These are phyloP conservation scores for Brettanomyces nanus DNA, from an alignment of 805 yeast species.

Conservation along the genomic window DNA sequence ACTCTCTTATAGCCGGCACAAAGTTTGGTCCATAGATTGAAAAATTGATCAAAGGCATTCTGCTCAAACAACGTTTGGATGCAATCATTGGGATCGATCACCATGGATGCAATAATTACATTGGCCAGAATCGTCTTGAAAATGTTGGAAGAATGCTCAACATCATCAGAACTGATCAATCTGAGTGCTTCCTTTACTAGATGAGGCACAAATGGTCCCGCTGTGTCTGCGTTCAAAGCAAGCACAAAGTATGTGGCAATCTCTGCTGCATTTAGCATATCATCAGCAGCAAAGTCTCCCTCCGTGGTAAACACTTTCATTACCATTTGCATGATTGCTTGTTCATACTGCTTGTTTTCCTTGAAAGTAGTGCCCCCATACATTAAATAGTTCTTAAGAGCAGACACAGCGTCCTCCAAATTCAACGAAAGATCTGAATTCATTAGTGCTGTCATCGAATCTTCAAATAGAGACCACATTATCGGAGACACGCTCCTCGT, in stretches of 20 bases:
- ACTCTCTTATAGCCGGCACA: constrained; percentile 56
- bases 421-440: constrained; percentile 52
- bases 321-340: constrained; percentile 45
- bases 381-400: constrained; percentile 66
- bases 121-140: constrained; percentile 44
- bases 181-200: constrained; percentile 38
- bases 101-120: constrained; percentile 54
- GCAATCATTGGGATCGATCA: constrained; percentile 50
- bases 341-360: constrained; percentile 36
- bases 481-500: constrained; percentile 52
- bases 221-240: constrained; percentile 37
- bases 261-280: constrained; percentile 50
- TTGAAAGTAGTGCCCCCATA: constrained; percentile 43
- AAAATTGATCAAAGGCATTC: constrained; percentile 39
- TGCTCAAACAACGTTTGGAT: constrained; percentile 40
- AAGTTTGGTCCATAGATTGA: constrained; percentile 58
- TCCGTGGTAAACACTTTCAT: constrained; percentile 28
- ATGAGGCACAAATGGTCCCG: constrained; percentile 37
- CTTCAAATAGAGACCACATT: constrained; percentile 67
- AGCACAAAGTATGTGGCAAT: constrained; percentile 58
- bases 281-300: constrained; percentile 49
- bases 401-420: constrained; percentile 67
- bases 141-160: constrained; percentile 15
- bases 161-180: constrained; percentile 26
- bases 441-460: constrained; percentile 30